Conservation (phyloP, 2,329 filamentous ascomycete genomes). For the Grosmannia clavigera region DNA sequence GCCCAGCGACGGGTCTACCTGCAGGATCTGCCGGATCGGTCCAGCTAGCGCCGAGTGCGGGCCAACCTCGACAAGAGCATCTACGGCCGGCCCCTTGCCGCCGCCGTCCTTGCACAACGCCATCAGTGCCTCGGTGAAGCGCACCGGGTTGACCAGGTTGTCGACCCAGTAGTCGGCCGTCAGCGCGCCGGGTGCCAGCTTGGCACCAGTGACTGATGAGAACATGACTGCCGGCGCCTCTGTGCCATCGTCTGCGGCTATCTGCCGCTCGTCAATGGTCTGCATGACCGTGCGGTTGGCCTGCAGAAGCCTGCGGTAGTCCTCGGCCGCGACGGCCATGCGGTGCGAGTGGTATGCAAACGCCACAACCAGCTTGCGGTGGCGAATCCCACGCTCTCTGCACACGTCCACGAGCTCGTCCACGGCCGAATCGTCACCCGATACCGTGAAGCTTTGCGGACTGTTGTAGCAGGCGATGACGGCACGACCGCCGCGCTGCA, state of each 20-base stretch:
- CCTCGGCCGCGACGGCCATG: slow-evolving; percentile 14
- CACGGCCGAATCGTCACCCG: slow-evolving; percentile 15
- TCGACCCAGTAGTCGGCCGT: slow-evolving; percentile 16
- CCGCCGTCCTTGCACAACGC: slow-evolving; percentile 10
- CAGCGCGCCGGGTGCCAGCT: slow-evolving; percentile 9
- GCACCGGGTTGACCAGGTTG: slow-evolving; percentile 18
- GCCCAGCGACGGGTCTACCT: slow-evolving; percentile 5
- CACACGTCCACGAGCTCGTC: slow-evolving; percentile 7
- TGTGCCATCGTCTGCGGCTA: background rate
- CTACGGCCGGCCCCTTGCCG: slow-evolving; percentile 7
- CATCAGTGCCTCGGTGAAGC: slow-evolving; percentile 15
- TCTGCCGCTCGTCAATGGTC: background rate
- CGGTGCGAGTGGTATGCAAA: slow-evolving; percentile 23
- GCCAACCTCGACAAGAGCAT: slow-evolving; percentile 16
- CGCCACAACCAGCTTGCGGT: slow-evolving; percentile 17
- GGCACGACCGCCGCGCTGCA: slow-evolving; percentile 17
- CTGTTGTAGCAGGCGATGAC: slow-evolving; percentile 23
- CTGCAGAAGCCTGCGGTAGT: slow-evolving; percentile 13
- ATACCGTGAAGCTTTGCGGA: slow-evolving; percentile 23
- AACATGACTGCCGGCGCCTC: slow-evolving; percentile 10
- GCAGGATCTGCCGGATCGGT: slow-evolving; percentile 16
- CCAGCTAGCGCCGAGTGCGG: slow-evolving; percentile 17
- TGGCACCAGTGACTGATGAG: slow-evolving; percentile 13
- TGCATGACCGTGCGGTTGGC: slow-evolving; percentile 6
- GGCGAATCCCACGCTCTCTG: slow-evolving; percentile 11